Base-by-base conservation (phyloP, 2,329 filamentous ascomycete genomes). In the Talaromyces sp. region DNA sequence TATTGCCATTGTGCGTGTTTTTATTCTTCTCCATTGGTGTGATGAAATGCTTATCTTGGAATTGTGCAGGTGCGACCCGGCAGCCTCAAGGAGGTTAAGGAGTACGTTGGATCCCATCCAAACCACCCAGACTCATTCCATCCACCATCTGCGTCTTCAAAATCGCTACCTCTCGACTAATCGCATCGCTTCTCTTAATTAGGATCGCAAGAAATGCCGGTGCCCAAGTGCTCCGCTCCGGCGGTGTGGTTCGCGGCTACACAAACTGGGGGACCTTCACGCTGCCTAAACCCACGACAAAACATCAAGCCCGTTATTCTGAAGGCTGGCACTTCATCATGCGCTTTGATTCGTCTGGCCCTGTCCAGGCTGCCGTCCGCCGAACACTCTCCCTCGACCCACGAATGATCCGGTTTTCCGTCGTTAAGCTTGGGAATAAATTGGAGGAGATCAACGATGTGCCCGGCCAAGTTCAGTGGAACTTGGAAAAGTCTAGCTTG, bases 291-390 rank as follows among this genome's bases (percentile, higher is more conserved):
- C 86, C 91, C 64, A 83, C 88, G 62, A 88, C 87, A 64, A 88
- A 89, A 73, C 88, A 96, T 77, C 92, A 97, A 79, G 87, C 89
- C 69, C 87, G 87, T 67, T 89, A 98, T 83, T 85, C 85, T 66
- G 85, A 87, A 68, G 95, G 95, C 60, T 93, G 98, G 81, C 96
- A 99, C 84, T 99, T 99, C 77, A 90, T 96, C 72, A 91, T 99
- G 90, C 91, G 95, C 69, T 99, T 96, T 82, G 95, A 99, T 76
- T 81, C 89, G 61, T 89, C 88, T 63, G 85, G 87, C 8, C 76
- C 81, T 57, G 88, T 90, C 8, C 93, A 98, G 77, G 80, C 90
- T 66, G 82, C 87, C 51, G 84, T 99, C 47, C 84, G 88, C 64
- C 84, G 83, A 63, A 93, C 90, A 19, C 82, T 99, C 67, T 84